These are phyloP conservation scores for Ophiostoma sp. DNA, from an alignment of 2,329 filamentous ascomycete species.

Conservation along the genomic window DNA sequence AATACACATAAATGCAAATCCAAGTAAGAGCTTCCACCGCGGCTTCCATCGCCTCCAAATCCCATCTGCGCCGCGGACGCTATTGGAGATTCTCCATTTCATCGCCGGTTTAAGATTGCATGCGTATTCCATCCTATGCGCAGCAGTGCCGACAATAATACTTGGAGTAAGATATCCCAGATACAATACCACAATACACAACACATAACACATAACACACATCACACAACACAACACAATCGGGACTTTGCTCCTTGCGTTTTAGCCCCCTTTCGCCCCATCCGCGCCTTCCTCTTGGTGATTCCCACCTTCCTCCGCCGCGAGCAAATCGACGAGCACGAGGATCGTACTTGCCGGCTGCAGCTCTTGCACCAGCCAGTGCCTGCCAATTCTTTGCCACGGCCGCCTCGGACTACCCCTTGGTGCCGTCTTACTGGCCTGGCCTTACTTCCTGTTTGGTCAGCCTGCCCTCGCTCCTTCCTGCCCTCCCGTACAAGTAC, in stretches of 20 bases:
- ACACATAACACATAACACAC: neutral
- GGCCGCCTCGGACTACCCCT: conserved; percentile 15
- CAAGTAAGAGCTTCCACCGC: too few species aligned
- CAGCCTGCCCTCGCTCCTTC: conserved; percentile 10
- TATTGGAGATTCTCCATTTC: conserved; percentile 3
- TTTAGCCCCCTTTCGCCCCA: conserved; percentile 13
- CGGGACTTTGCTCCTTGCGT: neutral
- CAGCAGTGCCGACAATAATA: too few species aligned
- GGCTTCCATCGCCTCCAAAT: too few species aligned
- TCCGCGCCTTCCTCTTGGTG: conserved; percentile 11
- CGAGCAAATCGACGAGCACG: neutral
- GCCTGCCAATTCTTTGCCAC: conserved; percentile 1
- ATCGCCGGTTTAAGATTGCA: conserved; percentile 4
- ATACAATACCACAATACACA: neutral
- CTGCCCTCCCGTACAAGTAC: neutral
- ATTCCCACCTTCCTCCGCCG: conserved; percentile 14
- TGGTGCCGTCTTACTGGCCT: conserved; percentile 10
- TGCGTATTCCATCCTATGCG: conserved; percentile 7
- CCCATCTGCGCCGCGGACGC: neutral
- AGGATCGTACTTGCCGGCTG: conserved; percentile 18
- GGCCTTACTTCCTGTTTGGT: conserved; percentile 13
- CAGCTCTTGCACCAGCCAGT: neutral
- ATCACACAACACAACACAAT: neutral
- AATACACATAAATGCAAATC: neutral
- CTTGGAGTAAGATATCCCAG: neutral